Base-by-base conservation (phyloP, 2,329 filamentous ascomycete genomes). In the Diaporthe nobilis region DNA sequence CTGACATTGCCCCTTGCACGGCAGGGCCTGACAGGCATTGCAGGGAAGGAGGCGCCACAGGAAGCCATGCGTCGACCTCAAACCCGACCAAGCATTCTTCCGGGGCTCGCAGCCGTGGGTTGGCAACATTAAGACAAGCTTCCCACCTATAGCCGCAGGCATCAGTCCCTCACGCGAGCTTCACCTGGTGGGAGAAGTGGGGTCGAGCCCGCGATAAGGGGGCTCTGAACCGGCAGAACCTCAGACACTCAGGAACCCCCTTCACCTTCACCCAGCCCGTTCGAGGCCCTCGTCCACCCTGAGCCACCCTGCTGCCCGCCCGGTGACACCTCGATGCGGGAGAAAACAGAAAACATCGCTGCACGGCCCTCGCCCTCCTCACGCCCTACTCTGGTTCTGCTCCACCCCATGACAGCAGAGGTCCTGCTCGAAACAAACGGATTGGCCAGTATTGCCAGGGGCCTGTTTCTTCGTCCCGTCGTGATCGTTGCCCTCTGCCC, bases 1-100 rank as follows among this genome's bases (percentile, higher is more conserved):
- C 42, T 51, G 25, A 37, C 55, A 61, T 15, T 42, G 17, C 25
- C 53, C 28, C 39, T 28, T 20, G 34, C 31, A 49, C 39, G 6
- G 60, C 42, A 42, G 60, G 60, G 6, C 42, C 28, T 58, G 55
- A 60, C 53, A 51, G 28, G 55, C 31, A 28, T 37, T 37, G 31
- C 65, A 68, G 65, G 65, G 65, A 53, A 25, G 47, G 47, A 8
- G 39, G 34, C 70, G 51, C 53, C 70, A 60, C 70, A 60, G 22
- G 51, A 72, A 60, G 53, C 42, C 53, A 60, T 61, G 71, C 71
- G 39, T 55, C 47, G 17, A 73, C 25, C 60, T 73, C 60, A 73
- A 73, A 73, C 72, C 60, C 39, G 49, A 68, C 72, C 72, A 73
- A 68, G 72, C 61, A 73, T 55, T 65, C 53, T 57, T 53, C 15